Evolutionary conservation across 1,284 basidiomycete species (phyloP).

Genomic region (Moesziomyces globuligerus): DNA sequence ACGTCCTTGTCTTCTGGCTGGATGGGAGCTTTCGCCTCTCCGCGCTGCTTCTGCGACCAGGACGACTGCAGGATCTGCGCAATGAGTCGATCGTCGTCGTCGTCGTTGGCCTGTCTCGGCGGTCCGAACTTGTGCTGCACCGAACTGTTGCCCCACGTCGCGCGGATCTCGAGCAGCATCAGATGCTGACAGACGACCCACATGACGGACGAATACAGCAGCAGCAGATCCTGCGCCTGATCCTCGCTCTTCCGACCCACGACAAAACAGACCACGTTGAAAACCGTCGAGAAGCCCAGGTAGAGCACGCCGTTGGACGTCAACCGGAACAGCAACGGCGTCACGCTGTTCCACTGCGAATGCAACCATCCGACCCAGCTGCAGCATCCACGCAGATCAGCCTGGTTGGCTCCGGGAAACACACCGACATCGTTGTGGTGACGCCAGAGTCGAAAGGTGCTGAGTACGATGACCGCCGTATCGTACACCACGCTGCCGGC

Average conservation of each 20-base stretch:
- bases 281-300: slow-evolving; percentile 44
- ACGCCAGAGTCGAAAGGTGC: slow-evolving; percentile 42
- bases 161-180: slow-evolving; percentile 47
- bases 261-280: slow-evolving; percentile 53
- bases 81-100: slow-evolving; percentile 26
- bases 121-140: not conserved
- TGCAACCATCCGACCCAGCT: slow-evolving; percentile 14
- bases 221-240: slow-evolving; percentile 45
- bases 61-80: slow-evolving; percentile 20
- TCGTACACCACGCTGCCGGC: slow-evolving; percentile 49
- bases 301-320: slow-evolving; percentile 53
- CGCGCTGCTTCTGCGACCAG: slow-evolving; percentile 7
- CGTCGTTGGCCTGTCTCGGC: not conserved
- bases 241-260: slow-evolving; percentile 27
- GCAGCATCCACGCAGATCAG: slow-evolving; percentile 1
- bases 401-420: slow-evolving; percentile 6
- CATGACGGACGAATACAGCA: slow-evolving; percentile 53
- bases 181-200: slow-evolving; percentile 52
- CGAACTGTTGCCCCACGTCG: slow-evolving; percentile 27
- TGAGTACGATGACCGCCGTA: slow-evolving; percentile 38
- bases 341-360: slow-evolving; percentile 33
- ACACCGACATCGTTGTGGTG: slow-evolving; percentile 25
- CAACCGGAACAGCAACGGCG: slow-evolving; percentile 47
- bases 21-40: not conserved
- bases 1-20: not conserved